phyloP scores from a whole-genome alignment of 164 flowering plant genomes.

The Stephania japonica region DNA sequence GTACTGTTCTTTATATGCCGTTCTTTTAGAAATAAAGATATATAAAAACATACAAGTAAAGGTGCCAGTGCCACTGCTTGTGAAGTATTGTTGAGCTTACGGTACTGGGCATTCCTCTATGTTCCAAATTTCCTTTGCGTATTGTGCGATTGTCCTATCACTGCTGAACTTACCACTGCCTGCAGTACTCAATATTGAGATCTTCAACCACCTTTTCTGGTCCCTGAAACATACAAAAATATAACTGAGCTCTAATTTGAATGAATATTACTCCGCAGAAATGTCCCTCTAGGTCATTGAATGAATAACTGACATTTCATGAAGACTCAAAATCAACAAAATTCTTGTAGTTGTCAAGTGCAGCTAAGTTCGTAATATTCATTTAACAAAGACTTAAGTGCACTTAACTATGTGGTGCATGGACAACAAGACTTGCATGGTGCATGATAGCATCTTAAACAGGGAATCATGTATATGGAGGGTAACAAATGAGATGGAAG shows the following conservation, averaged over 20 bases:
- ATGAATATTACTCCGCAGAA: neutral
- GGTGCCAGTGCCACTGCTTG: neutral
- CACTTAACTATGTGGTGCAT: neutral
- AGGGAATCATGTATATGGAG: neutral
- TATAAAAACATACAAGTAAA: neutral
- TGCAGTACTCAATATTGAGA: slow-evolving; percentile 93
- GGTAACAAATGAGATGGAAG: neutral
- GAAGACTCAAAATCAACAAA: neutral
- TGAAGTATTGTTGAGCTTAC: slow-evolving; percentile 17
- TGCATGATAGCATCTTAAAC: neutral
- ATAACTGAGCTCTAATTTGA: slow-evolving; percentile 1
- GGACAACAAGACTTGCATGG: neutral
- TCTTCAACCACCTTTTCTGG: slow-evolving; percentile 70
- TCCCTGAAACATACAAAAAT: slow-evolving; percentile 48
- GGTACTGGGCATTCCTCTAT: slow-evolving; percentile 71
- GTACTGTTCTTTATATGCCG: neutral
- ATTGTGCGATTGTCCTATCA: slow-evolving; percentile 84
- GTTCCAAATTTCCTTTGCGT: slow-evolving; percentile 94
- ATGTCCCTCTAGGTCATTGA: neutral
- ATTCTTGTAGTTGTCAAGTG: neutral
- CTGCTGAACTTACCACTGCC: slow-evolving; percentile 96
- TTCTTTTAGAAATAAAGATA: neutral
- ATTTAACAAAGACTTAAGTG: neutral
- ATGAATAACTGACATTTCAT: neutral
- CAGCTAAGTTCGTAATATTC: neutral